Conservation (phyloP, 1,139 yeast genomes). For the Torulaspora pretoriensis region DNA sequence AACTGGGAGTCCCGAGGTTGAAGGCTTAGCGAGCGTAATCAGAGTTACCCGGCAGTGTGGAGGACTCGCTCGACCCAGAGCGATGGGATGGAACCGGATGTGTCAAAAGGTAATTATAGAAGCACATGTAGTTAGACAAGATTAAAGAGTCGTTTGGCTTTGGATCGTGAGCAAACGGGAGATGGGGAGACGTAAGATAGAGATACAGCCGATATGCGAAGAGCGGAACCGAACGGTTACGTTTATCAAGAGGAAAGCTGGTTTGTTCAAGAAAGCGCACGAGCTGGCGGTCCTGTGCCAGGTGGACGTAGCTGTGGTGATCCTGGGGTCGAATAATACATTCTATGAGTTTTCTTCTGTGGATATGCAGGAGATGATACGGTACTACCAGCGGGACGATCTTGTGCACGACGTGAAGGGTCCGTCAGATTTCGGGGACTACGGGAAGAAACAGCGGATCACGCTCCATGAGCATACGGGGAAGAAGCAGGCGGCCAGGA, state of each 20-base stretch:
- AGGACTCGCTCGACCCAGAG: background rate
- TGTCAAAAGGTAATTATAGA: constrained; percentile 1
- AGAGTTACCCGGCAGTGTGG: background rate
- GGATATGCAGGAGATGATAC: constrained; percentile 57
- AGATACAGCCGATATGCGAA: constrained; percentile 84
- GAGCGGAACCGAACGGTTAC: constrained; percentile 88
- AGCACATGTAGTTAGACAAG: constrained; percentile 13
- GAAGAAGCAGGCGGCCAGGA: constrained; percentile 12
- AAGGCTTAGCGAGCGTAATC: constrained; percentile 5
- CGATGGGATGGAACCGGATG: constrained; percentile 1
- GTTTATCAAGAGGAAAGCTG: constrained; percentile 90
- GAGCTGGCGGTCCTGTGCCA: constrained; percentile 90
- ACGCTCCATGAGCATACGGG: constrained; percentile 29
- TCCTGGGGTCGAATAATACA: constrained; percentile 74
- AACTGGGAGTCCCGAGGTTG: background rate
- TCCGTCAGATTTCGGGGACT: constrained; percentile 54
- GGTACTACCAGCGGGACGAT: constrained; percentile 43
- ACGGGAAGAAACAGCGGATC: constrained; percentile 27
- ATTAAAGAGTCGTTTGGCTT: background rate
- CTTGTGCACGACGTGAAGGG: constrained; percentile 54
- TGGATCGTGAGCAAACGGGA: background rate
- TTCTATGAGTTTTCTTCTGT: constrained; percentile 79
- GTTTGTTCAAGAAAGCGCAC: constrained; percentile 92
- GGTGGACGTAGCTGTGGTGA: constrained; percentile 87
- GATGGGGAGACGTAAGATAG: constrained; percentile 97